Evolutionary conservation across 768 basidiomycete species (phyloP), one percentile per base, ranked within the genome.

Genomic region (Leucocoprinus leucothites): DNA sequence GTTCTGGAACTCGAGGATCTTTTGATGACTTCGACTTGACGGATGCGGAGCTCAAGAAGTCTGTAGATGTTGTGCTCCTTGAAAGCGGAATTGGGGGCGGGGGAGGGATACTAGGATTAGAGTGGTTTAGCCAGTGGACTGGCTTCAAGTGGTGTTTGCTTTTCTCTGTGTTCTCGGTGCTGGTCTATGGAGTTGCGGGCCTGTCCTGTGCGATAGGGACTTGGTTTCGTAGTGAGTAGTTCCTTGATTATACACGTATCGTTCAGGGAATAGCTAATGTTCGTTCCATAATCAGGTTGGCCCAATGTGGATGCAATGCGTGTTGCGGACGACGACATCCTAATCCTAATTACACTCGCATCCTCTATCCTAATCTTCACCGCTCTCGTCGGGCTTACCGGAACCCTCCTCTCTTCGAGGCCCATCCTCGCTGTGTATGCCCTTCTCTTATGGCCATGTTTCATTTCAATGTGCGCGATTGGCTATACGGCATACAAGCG

Each of bases 401-500:
- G 85, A 18, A 72, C 79, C 0, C 66, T 89, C 57, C 76, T 89
- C 57, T 82, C 87, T 65, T 86, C 85, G 16, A 82, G 85, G 3
- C 82, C 83, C 1, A 76, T 87, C 56, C 76, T 89, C 54, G 83
- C 86, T 1, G 70, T 84, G 51, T 89, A 89, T 71, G 72, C 80
- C 21, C 67, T 89, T 45, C 75, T 89, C 13, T 77, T 90, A 47
- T 87, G 85, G 82, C 85, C 86, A 2, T 75, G 76, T 1, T 69
- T 87, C 54, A 64, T 80, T 25, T 76, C 82, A 3, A 63, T 88
- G 51, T 74, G 84, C 58, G 74, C 80, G 4, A 74, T 87, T 53
- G 86, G 84, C 26, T 88, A 88, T 63, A 71, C 74, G n/a, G 70
- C 79, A 18, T 89, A 87, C 69, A 82, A 83, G 60, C 79, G 84